phyloP scores from a whole-genome alignment of 169 alveolate species.

The Plasmodium relictum region DNA sequence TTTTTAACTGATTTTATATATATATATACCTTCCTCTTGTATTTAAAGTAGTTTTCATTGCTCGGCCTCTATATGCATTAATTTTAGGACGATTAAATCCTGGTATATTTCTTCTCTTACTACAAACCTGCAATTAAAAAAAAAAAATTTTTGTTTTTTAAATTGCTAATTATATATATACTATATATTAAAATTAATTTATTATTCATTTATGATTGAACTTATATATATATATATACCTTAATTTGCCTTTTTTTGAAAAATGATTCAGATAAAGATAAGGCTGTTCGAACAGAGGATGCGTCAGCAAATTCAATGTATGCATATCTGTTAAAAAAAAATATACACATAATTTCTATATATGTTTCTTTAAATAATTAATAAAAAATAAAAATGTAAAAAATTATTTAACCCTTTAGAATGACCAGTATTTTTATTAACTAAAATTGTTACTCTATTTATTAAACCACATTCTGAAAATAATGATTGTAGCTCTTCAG shows the following conservation, averaged over 20 bases:
- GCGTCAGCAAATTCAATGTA: slow-evolving; percentile 92
- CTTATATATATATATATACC: slow-evolving; percentile 72
- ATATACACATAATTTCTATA: not conserved
- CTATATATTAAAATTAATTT: too few species aligned
- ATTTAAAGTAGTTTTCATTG: slow-evolving; percentile 20
- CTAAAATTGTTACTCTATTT: slow-evolving; percentile 93
- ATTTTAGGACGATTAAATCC: slow-evolving; percentile 79
- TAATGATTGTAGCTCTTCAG: slow-evolving; percentile 92
- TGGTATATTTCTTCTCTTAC: slow-evolving; percentile 91
- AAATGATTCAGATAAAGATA: slow-evolving; percentile 90
- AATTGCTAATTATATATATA: not conserved
- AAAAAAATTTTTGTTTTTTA: not conserved
- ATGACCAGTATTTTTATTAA: slow-evolving; percentile 93
- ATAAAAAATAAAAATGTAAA: not conserved
- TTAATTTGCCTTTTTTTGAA: slow-evolving; percentile 93
- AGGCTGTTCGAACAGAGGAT: slow-evolving; percentile 90
- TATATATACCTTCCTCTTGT: slow-evolving; percentile 47
- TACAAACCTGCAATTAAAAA: slow-evolving; percentile 79
- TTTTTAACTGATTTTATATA: not conserved
- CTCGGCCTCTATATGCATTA: slow-evolving; percentile 69
- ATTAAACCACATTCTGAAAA: slow-evolving; percentile 93
- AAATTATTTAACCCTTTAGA: slow-evolving; percentile 89
- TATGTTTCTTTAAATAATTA: not conserved
- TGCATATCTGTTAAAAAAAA: slow-evolving; percentile 86
- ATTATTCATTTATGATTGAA: too few species aligned